phyloP scores from a whole-genome alignment of 1,284 basidiomycete genomes.

The Cystobasidiaceae sp. region DNA sequence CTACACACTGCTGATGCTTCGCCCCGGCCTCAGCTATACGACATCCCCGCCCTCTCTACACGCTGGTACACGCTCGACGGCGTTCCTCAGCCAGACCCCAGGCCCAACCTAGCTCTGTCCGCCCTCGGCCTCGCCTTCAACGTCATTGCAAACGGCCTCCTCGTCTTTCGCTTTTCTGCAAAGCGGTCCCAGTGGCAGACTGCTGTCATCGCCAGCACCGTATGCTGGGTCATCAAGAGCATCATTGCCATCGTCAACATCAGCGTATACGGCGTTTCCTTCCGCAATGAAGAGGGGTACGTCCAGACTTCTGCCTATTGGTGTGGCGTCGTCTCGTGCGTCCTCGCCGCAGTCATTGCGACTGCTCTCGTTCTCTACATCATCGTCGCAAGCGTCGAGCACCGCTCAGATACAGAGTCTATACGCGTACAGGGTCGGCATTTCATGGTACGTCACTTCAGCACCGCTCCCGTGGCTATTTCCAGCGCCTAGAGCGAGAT shows the following conservation, averaged over 20 bases:
- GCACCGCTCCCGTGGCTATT: too few species aligned
- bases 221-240: conserved; percentile 49
- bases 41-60: conserved; percentile 37
- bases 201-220: conserved; percentile 45
- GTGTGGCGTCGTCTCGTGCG: conserved; percentile 49
- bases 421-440: conserved; percentile 2
- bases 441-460: neutral
- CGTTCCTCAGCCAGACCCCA: conserved; percentile 42
- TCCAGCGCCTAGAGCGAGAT: too few species aligned
- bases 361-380: conserved; percentile 46
- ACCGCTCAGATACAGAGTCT: neutral
- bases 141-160: conserved; percentile 49
- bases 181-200: conserved; percentile 43
- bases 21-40: conserved; percentile 16
- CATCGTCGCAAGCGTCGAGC: neutral
- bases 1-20: neutral
- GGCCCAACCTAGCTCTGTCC: conserved; percentile 47
- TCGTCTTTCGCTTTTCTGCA: conserved; percentile 50
- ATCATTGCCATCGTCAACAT: conserved; percentile 49
- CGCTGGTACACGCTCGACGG: conserved; percentile 46
- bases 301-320: conserved; percentile 50
- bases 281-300: conserved; percentile 43
- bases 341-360: conserved; percentile 47
- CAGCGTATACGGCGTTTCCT: conserved; percentile 46
- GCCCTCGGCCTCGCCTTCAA: conserved; percentile 49